These are phyloP conservation scores for Talaromyces liani DNA, from an alignment of 495 filamentous ascomycete genomes.

Conservation along the genomic window DNA sequence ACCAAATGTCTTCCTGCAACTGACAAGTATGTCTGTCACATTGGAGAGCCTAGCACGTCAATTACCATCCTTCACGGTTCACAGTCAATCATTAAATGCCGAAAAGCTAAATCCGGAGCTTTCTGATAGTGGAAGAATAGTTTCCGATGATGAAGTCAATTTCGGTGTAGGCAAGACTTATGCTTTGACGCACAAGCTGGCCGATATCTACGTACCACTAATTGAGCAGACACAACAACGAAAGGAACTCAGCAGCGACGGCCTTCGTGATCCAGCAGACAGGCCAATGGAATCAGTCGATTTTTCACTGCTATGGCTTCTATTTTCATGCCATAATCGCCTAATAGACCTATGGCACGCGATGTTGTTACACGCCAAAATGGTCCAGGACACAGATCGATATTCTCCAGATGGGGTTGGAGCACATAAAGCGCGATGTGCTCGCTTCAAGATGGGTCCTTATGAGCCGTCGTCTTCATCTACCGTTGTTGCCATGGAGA, in stretches of 20 bases:
- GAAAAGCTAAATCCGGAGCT: no score
- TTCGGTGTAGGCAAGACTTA: neutral
- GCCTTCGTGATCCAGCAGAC: neutral
- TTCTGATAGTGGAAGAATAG: neutral
- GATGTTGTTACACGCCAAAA: neutral
- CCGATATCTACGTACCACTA: neutral
- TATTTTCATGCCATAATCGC: neutral
- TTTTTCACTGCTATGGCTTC: neutral
- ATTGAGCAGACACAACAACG: neutral
- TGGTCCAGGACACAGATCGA: neutral
- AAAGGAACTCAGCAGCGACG: neutral
- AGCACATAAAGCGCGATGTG: neutral
- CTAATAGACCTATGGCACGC: slow-evolving; percentile 3
- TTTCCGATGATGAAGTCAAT: neutral
- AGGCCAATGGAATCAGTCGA: neutral
- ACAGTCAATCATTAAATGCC: neutral
- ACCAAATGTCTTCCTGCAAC: slow-evolving; percentile 1
- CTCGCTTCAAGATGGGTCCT: neutral
- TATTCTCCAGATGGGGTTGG: neutral
- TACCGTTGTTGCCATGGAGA: slow-evolving; percentile 3
- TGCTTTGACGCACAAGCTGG: neutral
- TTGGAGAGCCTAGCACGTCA: neutral
- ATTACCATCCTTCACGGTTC: neutral
- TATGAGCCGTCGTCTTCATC: slow-evolving; percentile 5
- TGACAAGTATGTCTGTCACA: neutral